Base-by-base conservation (phyloP, 1,284 basidiomycete species). In the Apiotrichum brassicae region DNA sequence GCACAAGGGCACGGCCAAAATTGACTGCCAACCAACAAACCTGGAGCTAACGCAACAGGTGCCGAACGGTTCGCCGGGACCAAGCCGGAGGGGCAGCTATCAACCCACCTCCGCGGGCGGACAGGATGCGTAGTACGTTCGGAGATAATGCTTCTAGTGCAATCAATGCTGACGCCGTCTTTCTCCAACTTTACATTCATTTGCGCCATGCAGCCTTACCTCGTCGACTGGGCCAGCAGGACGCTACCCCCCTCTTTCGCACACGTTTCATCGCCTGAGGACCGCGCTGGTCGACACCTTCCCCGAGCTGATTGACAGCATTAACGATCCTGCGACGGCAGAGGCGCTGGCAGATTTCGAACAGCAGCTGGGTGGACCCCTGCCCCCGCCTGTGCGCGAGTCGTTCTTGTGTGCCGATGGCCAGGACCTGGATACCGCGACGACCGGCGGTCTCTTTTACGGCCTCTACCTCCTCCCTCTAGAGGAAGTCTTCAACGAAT, bases 401-500 rank as follows among this genome's bases (percentile, higher is more conserved):
- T 90, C 86, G 2, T 91, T 90, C 73, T 77, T 85, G 37, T 77
- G 78, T 50, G 82, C 83, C 39, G 87, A 94, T 62, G 89, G 89
- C 14, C 89, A 94, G 66, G 89, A 93, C 67, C 81, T 87, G 20
- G 89, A 92, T 68, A 84, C 86, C 33, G 44, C 56, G n/a, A 60
- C 58, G 6, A 57, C 54, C 13, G 57, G 58, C 18, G 90, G 90
- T 20, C 76, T 94, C 26, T 91, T 93, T 72, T 92, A 89, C 63
- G 89, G 90, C 24, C 75, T 94, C 14, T 83, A 82, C 7, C 77
- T 92, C 19, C 75, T 94, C 6, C 87, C 88, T 12, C 77, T 94
- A 30, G 92, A 97, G 64, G 86, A 89, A 58, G 87, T 94, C 22
- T 76, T 90, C 51, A 84, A 90, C 53, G 92, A 97, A 72, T 95